Percentiles rank a stretch among this genome's conserved stretches.
Conservation (phyloP, 352 stramenopile genomes). For the Phytophthora pini region DNA sequence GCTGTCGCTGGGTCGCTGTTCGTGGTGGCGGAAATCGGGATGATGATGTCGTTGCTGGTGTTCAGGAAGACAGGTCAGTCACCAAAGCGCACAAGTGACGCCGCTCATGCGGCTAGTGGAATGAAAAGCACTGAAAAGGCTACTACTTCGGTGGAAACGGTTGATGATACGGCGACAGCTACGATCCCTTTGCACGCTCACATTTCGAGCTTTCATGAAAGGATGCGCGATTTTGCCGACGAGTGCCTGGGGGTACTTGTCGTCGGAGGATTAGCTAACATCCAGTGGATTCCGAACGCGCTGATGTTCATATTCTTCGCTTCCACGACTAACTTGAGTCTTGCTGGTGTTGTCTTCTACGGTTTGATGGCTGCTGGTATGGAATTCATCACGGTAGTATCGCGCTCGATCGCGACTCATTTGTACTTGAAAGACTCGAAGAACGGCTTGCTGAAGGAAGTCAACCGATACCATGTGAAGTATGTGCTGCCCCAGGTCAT, state of each 20-base stretch:
- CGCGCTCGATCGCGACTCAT: slow-evolving; percentile 61
- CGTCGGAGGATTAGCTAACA: slow-evolving; percentile 59
- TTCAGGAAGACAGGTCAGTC: slow-evolving; percentile 41
- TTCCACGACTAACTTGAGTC: slow-evolving; percentile 49
- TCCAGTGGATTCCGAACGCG: slow-evolving; percentile 68
- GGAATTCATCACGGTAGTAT: slow-evolving; percentile 66
- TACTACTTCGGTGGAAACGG: neutral
- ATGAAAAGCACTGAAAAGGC: neutral
- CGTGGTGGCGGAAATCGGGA: slow-evolving; percentile 73
- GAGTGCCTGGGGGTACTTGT: slow-evolving; percentile 64
- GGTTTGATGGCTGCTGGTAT: slow-evolving; percentile 35
- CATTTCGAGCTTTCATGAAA: slow-evolving; percentile 30
- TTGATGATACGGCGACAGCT: slow-evolving; percentile 3
- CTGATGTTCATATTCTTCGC: slow-evolving; percentile 64
- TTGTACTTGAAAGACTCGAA: slow-evolving; percentile 67
- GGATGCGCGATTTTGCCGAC: slow-evolving; percentile 52
- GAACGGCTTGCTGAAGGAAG: slow-evolving; percentile 48
- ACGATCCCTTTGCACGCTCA: slow-evolving; percentile 10
- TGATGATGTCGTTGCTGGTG: slow-evolving; percentile 85
- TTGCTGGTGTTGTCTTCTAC: slow-evolving; percentile 51
- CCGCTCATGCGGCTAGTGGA: neutral
- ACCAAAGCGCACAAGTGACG: neutral
- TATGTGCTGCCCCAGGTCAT: slow-evolving; percentile 58
- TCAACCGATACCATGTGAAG: slow-evolving; percentile 63
- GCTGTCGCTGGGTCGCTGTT: slow-evolving; percentile 66